A percentile compares a stretch with the other conserved stretches of the same genome.
Evolutionary conservation across 352 stramenopile genomes (phyloP).

Genomic region (Globisporangium paddicum): DNA sequence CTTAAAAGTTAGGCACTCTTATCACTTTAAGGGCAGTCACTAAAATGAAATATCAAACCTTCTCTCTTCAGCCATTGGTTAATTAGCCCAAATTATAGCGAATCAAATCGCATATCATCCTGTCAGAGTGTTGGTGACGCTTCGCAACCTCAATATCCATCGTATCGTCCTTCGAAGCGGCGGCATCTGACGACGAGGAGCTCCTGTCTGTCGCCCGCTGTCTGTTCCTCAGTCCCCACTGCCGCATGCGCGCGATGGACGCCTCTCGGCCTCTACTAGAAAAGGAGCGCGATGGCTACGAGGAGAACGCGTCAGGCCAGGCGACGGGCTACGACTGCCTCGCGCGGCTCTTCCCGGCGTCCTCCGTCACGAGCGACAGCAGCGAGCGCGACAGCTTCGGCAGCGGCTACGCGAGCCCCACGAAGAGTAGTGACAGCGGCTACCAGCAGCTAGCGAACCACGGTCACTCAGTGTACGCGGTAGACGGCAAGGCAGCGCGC

Average conservation of each 20-base stretch:
- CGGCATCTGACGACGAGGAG: background rate
- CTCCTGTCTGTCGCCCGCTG: background rate
- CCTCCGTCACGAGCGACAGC: constrained; percentile 20
- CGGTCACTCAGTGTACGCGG: background rate
- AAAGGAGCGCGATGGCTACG: constrained; percentile 26
- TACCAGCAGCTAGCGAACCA: constrained; percentile 2
- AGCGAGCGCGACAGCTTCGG: constrained; percentile 14
- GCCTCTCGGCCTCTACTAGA: constrained; percentile 43
- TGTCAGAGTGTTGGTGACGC: background rate
- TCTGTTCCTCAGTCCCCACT: background rate
- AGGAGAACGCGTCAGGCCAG: constrained; percentile 17
- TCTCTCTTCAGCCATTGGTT: background rate
- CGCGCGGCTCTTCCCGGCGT: constrained; percentile 5
- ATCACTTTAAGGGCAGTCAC: background rate
- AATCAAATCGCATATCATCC: background rate
- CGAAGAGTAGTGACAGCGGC: constrained; percentile 4
- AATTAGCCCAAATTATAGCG: background rate
- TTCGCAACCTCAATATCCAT: constrained; percentile 2
- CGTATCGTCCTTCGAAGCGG: background rate
- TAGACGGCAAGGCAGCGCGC: background rate
- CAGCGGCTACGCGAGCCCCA: constrained; percentile 5
- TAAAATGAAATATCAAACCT: background rate
- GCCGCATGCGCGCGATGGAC: constrained; percentile 27
- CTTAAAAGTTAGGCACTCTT: too few relatives aligned
- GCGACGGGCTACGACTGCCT: constrained; percentile 13